A percentile compares a stretch with the other conserved stretches of the same genome.
These are phyloP conservation scores for Parathielavia hyrcaniae DNA, from an alignment of 495 filamentous ascomycete species.

Conservation along the genomic window DNA sequence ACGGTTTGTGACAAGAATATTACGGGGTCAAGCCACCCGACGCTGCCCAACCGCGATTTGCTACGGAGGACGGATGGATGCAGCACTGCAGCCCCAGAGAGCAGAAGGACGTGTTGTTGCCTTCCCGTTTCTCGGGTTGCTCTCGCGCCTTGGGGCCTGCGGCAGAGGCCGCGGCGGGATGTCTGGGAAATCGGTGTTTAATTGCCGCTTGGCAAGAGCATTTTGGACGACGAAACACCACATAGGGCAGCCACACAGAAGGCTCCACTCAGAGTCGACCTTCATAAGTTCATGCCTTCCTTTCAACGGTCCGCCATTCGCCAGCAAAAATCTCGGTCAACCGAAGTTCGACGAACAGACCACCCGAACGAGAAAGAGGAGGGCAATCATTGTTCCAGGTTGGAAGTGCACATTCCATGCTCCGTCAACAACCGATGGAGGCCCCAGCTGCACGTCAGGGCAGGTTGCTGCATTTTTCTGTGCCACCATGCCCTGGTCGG, in stretches of 20 bases:
- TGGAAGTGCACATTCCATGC: no score
- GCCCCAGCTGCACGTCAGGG: no score
- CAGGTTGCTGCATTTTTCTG: not conserved
- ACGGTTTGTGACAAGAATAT: slow-evolving; percentile 5
- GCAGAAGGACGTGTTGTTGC: no score
- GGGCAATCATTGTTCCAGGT: not conserved
- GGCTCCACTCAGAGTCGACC: no score
- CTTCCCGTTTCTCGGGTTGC: not conserved
- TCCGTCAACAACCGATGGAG: no score
- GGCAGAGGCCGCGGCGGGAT: not conserved
- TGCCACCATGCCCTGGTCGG: not conserved
- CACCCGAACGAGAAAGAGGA: no score
- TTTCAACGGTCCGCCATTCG: not conserved
- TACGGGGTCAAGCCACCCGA: no score
- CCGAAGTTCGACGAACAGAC: no score
- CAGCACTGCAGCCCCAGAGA: not conserved
- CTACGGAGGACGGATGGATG: no score
- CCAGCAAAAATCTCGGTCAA: no score
- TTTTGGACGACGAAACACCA: not conserved
- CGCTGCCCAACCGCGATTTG: slow-evolving; percentile 1
- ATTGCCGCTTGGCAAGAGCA: not conserved
- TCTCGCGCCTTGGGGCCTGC: no score
- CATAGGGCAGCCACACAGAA: slow-evolving; percentile 3
- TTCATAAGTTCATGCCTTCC: not conserved
- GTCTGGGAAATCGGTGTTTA: not conserved